phyloP scores from a whole-genome alignment of 106 monocot genomes.

The Amphibolis antarctica region DNA sequence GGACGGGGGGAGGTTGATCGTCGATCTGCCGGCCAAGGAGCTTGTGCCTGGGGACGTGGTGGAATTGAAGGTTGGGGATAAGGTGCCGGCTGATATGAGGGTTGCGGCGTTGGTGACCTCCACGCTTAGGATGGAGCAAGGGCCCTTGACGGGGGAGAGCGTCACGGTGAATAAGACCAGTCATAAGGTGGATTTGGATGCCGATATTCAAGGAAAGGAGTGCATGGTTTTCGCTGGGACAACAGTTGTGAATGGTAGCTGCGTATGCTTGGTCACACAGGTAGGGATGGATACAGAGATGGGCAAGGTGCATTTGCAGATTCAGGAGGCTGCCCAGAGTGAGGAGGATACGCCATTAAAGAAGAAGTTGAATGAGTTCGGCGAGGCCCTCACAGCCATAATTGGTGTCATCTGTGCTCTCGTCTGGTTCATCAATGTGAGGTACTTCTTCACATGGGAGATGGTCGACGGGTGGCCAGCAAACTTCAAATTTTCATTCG shows the following conservation, averaged over 20 bases:
- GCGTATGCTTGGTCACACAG: constrained; percentile 32
- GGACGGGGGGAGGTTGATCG: constrained; percentile 34
- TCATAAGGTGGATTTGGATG: constrained; percentile 14
- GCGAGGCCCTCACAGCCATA: constrained; percentile 21
- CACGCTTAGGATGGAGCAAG: constrained; percentile 26
- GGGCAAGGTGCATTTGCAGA: constrained; percentile 22
- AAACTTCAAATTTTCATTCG: constrained; percentile 25
- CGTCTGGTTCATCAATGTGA: constrained; percentile 29
- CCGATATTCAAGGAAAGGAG: constrained; percentile 47
- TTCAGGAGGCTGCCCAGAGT: constrained; percentile 21
- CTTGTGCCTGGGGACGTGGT: constrained; percentile 27
- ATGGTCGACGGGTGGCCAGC: constrained; percentile 20
- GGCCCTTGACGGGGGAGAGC: constrained; percentile 23
- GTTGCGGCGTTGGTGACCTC: constrained; percentile 19
- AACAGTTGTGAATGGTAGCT: constrained; percentile 31
- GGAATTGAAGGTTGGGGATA: constrained; percentile 29
- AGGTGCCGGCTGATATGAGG: constrained; percentile 34
- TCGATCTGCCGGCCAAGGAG: constrained; percentile 21
- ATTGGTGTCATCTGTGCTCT: constrained; percentile 22
- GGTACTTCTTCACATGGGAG: constrained; percentile 28
- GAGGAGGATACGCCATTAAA: constrained; percentile 30
- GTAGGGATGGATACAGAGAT: constrained; percentile 27
- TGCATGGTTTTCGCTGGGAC: constrained; percentile 68
- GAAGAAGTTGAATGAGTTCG: constrained; percentile 32
- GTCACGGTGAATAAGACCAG: constrained; percentile 19